A percentile compares a stretch with the other conserved stretches of the same genome.
These are phyloP conservation scores for Kokia cookei DNA, from an alignment of 441 rosid species.

Conservation along the genomic window DNA sequence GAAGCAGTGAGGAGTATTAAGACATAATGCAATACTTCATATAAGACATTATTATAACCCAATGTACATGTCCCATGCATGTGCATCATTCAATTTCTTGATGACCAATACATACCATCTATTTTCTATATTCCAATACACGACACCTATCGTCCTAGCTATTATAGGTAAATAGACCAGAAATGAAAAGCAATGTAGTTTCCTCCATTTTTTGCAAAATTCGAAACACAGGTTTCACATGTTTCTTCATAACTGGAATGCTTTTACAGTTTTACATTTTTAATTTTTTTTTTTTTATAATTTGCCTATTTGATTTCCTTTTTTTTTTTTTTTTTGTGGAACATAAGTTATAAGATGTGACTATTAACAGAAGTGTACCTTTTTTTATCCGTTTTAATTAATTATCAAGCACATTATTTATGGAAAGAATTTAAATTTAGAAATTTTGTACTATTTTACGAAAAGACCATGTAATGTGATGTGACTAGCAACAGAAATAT, in stretches of 20 bases:
- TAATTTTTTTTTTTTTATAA: neutral
- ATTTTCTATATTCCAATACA: neutral
- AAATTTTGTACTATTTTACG: neutral
- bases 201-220: neutral
- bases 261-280: neutral
- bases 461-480: neutral
- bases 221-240: neutral
- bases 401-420: neutral
- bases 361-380: neutral
- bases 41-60: too few relatives aligned
- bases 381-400: neutral
- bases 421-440: neutral
- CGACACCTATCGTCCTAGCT: neutral
- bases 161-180: neutral
- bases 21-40: conserved; percentile 6
- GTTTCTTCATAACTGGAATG: neutral
- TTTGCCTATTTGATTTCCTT: neutral
- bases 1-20: conserved; percentile 33
- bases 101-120: too few relatives aligned
- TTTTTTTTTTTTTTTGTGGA: neutral
- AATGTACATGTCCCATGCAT: conserved; percentile 13
- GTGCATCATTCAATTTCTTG: conserved; percentile 21
- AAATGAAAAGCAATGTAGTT: neutral
- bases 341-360: neutral
- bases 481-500: neutral